Conservation (phyloP, 345 rosid species). For the Luvunga scandens region DNA sequence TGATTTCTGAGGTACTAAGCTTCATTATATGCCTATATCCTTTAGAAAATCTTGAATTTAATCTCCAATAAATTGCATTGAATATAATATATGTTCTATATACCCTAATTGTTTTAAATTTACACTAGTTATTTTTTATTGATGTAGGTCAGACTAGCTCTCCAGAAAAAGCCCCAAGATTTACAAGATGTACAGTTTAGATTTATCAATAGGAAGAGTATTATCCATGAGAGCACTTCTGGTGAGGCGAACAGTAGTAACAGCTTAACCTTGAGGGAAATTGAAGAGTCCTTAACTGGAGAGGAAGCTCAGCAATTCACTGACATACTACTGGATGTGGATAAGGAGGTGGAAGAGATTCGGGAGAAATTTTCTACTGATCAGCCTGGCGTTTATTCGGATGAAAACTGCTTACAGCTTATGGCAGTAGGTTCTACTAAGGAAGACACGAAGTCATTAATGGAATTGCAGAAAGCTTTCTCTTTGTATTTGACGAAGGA, state of each 20-base stretch:
- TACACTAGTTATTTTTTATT: too few relatives aligned
- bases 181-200: not conserved
- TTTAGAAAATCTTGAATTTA: too few relatives aligned
- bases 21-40: too few relatives aligned
- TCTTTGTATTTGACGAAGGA: accelerated
- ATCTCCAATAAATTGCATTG: too few relatives aligned
- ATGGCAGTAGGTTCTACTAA: not conserved
- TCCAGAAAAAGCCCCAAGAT: not conserved
- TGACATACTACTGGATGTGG: not conserved
- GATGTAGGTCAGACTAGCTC: not conserved
- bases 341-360: not conserved
- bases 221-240: too few relatives aligned
- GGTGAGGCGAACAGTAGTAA: too few relatives aligned
- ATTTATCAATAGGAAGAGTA: not conserved
- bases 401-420: not conserved
- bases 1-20: not conserved
- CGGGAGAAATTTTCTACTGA: not conserved
- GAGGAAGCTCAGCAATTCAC: not conserved
- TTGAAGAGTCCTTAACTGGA: not conserved
- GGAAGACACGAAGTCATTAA: too few relatives aligned
- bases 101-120: too few relatives aligned
- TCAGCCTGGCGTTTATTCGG: too few relatives aligned
- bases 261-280: not conserved
- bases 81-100: too few relatives aligned
- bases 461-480: too few relatives aligned